Conservation (phyloP, 2,329 filamentous ascomycete species). For the Neofusicoccum sp. region DNA sequence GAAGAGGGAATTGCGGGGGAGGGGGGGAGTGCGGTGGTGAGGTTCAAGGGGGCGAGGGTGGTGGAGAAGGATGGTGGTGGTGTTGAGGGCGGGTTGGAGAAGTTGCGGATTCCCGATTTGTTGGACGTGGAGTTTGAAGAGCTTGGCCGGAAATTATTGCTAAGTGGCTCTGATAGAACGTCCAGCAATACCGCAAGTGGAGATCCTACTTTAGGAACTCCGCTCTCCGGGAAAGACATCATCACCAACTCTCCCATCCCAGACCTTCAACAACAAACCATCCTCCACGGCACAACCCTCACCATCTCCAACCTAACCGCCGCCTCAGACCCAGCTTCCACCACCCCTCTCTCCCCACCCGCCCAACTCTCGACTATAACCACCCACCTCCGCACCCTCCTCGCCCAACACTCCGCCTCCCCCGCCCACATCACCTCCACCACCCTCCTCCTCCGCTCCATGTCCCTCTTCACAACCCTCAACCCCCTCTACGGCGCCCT, state of each 20-base stretch:
- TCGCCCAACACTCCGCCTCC: slow-evolving; percentile 28
- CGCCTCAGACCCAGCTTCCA: neutral
- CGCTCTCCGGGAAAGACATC: neutral
- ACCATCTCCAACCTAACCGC: slow-evolving; percentile 42
- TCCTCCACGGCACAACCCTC: slow-evolving; percentile 40
- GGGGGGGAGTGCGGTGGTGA: slow-evolving; percentile 74
- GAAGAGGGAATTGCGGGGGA: slow-evolving; percentile 64
- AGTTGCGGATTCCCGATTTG: slow-evolving; percentile 60
- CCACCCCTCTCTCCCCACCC: slow-evolving; percentile 18
- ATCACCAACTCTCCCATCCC: neutral
- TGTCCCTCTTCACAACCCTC: slow-evolving; percentile 73
- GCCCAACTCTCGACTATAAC: slow-evolving; percentile 41
- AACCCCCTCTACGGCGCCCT: slow-evolving; percentile 74
- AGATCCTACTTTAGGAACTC: neutral
- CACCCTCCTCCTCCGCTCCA: slow-evolving; percentile 70
- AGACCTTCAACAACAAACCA: neutral
- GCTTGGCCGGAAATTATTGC: slow-evolving; percentile 22
- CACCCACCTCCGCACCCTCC: slow-evolving; percentile 29
- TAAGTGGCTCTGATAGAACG: neutral
- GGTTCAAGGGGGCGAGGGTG: slow-evolving; percentile 58
- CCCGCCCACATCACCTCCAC: slow-evolving; percentile 40
- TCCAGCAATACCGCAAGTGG: neutral
- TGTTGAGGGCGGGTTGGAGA: slow-evolving; percentile 21
- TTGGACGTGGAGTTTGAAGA: slow-evolving; percentile 63
- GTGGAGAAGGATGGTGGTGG: slow-evolving; percentile 42